Evolutionary conservation across 2,329 filamentous ascomycete species (phyloP), one percentile per base, ranked within the genome.

Genomic region (Zelopaecilomyces penicillatus): DNA sequence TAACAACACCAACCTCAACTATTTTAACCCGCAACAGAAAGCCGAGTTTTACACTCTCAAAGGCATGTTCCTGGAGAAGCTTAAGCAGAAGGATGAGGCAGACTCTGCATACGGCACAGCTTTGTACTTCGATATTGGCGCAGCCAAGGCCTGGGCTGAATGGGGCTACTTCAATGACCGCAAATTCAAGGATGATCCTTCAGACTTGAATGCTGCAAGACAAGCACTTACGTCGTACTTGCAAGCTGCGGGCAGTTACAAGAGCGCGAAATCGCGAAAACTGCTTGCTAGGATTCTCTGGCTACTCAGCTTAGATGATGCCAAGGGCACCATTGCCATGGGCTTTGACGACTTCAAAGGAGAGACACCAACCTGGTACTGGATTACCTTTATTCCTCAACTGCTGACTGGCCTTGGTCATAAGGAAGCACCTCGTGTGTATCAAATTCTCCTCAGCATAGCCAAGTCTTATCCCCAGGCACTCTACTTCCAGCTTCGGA

Each of bases 31-130:
- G 3, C 85, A 90, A 58, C 93, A 98, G 64, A 98, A 98, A 67
- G 93, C 93, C 6, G 93, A 98, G 63, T 98, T 98, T 67, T 98
- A 96, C 71, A 98, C 93, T 0, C 77, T 98, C 43, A 98, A 98
- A 75, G 93, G 93, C 50, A 98, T 98, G 93, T 98, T 98, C 73
- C 71, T 97, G 37, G 93, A 94, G 61, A 96, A 95, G 64, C 76
- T 98, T 7, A 83, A 83, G 45, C 86, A 96, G 56, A 89, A 89
- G 61, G 84, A 86, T 3, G 93, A 98, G 49, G 90, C 93, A 5
- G 90, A 95, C 54, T 84, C 88, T 47, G 91, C 94, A 1, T 98
- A 95, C 61, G 93, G 93, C 41, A 94, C 90, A 41, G 94, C 93
- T 0, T 67, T 98, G 48, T 97, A 91, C 68, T 97, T 95, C 56